Evolutionary conservation across 768 basidiomycete species (phyloP).

Genomic region (Wakefieldia striispora): DNA sequence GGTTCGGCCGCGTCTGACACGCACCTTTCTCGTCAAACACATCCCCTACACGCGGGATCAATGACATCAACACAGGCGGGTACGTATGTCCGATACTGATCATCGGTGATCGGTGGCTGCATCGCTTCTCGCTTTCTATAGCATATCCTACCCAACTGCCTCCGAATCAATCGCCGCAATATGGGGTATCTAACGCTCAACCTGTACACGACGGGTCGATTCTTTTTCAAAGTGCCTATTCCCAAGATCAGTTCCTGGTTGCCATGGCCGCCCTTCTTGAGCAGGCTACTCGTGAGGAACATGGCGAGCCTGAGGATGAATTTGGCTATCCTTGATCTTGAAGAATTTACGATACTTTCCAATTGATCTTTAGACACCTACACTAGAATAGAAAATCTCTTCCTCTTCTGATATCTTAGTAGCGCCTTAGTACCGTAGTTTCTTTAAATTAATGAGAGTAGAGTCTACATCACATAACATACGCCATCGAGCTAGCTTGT

Average conservation of each 20-base stretch:
- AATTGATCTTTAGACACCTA: too few species aligned
- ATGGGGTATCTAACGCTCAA: not conserved
- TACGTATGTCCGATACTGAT: not conserved
- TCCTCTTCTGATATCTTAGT: not conserved
- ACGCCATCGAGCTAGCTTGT: too few species aligned
- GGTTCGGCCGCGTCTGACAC: not conserved
- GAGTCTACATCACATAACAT: too few species aligned
- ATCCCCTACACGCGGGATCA: too few species aligned
- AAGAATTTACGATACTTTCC: not conserved
- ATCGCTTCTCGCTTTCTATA: conserved; percentile 1
- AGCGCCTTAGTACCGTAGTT: too few species aligned
- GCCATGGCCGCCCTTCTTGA: not conserved
- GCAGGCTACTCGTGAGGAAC: not conserved
- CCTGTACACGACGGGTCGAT: not conserved
- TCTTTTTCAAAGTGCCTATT: not conserved
- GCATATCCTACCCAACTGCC: not conserved
- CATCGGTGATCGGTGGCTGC: not conserved
- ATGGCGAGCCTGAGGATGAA: too few species aligned
- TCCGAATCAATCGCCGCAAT: not conserved
- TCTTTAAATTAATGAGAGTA: too few species aligned
- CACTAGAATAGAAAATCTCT: too few species aligned
- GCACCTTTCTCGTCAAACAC: not conserved
- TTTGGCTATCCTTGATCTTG: not conserved
- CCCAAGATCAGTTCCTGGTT: not conserved
- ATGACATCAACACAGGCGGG: not conserved